Conservation (phyloP, 306 rosid genomes). For the Corylus americana region DNA sequence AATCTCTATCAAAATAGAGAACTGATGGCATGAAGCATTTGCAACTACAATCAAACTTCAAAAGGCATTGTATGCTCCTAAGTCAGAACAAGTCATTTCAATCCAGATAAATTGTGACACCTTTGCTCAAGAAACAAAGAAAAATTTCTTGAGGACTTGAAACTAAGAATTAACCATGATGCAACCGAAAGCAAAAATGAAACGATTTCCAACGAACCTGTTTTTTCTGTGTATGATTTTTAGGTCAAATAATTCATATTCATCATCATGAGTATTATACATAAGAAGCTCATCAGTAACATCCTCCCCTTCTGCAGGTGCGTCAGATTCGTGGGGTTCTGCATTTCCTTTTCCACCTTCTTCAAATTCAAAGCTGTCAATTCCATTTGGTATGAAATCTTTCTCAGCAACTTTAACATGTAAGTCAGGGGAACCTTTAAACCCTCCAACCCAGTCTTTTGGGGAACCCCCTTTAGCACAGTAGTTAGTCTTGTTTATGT, state of each 20-base stretch:
- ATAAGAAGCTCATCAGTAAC: constrained; percentile 55
- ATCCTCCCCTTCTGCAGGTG: constrained; percentile 51
- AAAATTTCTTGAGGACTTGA: not conserved
- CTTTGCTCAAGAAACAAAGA: not conserved
- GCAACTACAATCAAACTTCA: constrained; percentile 3
- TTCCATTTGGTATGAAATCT: constrained; percentile 36
- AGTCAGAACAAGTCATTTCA: not conserved
- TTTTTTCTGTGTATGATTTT: constrained; percentile 91
- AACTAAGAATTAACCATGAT: constrained; percentile 5
- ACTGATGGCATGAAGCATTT: constrained; percentile 4
- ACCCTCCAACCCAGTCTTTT: constrained; percentile 25
- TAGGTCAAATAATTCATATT: constrained; percentile 78
- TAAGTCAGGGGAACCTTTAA: constrained; percentile 41
- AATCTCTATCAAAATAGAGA: constrained; percentile 29
- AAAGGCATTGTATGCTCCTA: not conserved
- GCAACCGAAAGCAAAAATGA: constrained; percentile 24
- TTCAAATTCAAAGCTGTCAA: constrained; percentile 28
- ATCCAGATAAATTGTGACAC: not conserved
- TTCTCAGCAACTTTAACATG: constrained; percentile 37
- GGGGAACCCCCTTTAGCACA: constrained; percentile 28
- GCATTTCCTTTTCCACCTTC: constrained; percentile 31
- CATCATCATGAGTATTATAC: constrained; percentile 50
- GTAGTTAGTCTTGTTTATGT: constrained; percentile 29
- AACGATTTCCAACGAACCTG: constrained; percentile 59
- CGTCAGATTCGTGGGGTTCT: constrained; percentile 42